Conservation (phyloP, 192 early-diverging fungal genomes). For the Coemansia asiatica region DNA sequence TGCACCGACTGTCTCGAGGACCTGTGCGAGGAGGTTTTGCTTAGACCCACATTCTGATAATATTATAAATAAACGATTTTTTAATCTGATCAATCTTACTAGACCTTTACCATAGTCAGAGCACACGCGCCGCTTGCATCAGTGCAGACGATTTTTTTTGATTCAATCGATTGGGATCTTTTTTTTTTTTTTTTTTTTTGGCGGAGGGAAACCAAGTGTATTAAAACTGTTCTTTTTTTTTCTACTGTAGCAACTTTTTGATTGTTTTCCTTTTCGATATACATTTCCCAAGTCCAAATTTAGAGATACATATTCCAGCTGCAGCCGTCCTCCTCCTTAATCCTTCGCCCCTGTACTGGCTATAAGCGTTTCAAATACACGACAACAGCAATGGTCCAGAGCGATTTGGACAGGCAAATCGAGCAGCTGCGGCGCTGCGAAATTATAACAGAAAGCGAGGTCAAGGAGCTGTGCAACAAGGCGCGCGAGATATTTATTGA, state of each 20-base stretch:
- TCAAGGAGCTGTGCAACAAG: constrained; percentile 90
- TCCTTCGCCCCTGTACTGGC: no score
- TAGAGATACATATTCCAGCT: background rate
- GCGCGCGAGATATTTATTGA: constrained; percentile 94
- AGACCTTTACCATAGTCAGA: no score
- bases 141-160: background rate
- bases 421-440: constrained; percentile 87
- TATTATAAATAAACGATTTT: no score
- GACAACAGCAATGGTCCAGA: constrained; percentile 44
- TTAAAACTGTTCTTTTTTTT: constrained; percentile 2
- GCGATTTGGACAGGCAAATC: constrained; percentile 72
- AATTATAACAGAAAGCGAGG: constrained; percentile 88
- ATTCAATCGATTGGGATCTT: no score
- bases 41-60: constrained; percentile 9
- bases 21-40: constrained; percentile 52
- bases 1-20: constrained; percentile 58
- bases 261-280: constrained; percentile 13
- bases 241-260: constrained; percentile 5
- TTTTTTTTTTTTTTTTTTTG: background rate
- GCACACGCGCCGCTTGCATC: background rate
- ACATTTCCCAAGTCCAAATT: background rate
- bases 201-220: background rate
- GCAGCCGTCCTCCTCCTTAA: no score
- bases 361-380: background rate
- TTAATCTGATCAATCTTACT: no score